These are phyloP conservation scores for Hygrophoropsis aurantiaca DNA, from an alignment of 768 basidiomycete species.

Conservation along the genomic window DNA sequence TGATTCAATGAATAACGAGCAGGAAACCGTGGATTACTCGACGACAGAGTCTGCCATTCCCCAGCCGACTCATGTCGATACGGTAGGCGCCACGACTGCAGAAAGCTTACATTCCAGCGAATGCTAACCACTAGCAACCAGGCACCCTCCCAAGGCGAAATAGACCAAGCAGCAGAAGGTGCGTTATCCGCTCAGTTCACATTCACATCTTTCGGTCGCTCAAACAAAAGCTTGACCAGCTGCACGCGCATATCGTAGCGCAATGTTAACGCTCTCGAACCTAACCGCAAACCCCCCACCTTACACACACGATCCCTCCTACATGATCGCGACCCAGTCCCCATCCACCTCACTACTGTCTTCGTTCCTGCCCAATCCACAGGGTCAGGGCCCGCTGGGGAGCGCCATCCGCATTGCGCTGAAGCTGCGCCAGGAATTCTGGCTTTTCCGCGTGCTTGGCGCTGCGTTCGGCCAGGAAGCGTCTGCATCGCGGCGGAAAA, in stretches of 20 bases:
- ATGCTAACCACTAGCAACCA: too few relatives aligned
- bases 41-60: background rate
- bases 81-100: too few relatives aligned
- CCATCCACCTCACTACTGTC: constrained; percentile 55
- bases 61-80: too few relatives aligned
- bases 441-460: constrained; percentile 43
- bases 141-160: constrained; percentile 11
- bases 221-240: constrained; percentile 38
- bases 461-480: constrained; percentile 41
- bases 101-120: too few relatives aligned
- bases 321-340: constrained; percentile 33
- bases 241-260: constrained; percentile 73
- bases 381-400: constrained; percentile 77
- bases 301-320: constrained; percentile 53
- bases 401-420: constrained; percentile 65
- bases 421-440: constrained; percentile 64
- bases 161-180: constrained; percentile 57
- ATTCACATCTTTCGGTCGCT: constrained; percentile 1
- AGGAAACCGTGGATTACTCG: background rate
- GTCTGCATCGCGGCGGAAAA: constrained; percentile 48
- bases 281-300: constrained; percentile 61
- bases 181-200: constrained; percentile 1
- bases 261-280: constrained; percentile 62
- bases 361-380: constrained; percentile 65
- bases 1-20: background rate